These are phyloP conservation scores for Plectosphaerella cucumerina DNA, from an alignment of 2,329 filamentous ascomycete species.

Conservation along the genomic window DNA sequence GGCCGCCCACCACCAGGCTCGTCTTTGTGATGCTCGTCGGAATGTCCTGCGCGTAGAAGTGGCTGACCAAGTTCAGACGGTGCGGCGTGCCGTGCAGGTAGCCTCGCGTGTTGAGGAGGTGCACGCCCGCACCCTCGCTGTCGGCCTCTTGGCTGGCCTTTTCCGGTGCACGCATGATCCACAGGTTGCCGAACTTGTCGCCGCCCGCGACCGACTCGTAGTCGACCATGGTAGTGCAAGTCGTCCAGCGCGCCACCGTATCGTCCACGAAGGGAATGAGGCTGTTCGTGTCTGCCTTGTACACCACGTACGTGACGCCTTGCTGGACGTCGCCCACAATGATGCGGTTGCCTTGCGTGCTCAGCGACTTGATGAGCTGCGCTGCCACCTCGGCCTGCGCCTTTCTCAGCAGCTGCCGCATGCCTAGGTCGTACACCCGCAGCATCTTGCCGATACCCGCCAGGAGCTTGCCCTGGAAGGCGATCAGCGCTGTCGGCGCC, in stretches of 20 bases:
- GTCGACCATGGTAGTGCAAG: conserved; percentile 88
- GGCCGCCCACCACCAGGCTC: conserved; percentile 82
- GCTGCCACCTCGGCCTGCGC: conserved; percentile 75
- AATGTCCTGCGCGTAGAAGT: conserved; percentile 89
- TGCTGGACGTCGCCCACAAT: conserved; percentile 91
- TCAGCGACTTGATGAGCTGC: conserved; percentile 81
- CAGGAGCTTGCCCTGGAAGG: conserved; percentile 85
- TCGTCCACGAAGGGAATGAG: conserved; percentile 94
- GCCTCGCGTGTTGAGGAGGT: conserved; percentile 83
- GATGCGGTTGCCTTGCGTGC: conserved; percentile 87
- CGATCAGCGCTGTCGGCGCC: conserved; percentile 83
- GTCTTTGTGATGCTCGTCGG: conserved; percentile 88
- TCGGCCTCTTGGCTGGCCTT: conserved; percentile 88
- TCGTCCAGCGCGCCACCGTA: conserved; percentile 84
- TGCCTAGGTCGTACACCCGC: conserved; percentile 86
- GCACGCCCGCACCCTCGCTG: conserved; percentile 84
- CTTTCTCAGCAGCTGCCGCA: conserved; percentile 89
- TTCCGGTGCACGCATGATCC: conserved; percentile 81
- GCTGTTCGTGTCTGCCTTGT: conserved; percentile 87
- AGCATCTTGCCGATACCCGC: conserved; percentile 82
- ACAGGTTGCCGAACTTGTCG: conserved; percentile 97
- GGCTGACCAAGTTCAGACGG: conserved; percentile 77
- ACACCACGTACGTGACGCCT: conserved; percentile 86
- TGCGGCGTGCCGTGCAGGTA: conserved; percentile 90
- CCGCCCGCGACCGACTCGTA: conserved; percentile 94